Evolutionary conservation across 2,329 filamentous ascomycete species (phyloP), one percentile per base, ranked within the genome.

Genomic region (Cordyceps cicadae): DNA sequence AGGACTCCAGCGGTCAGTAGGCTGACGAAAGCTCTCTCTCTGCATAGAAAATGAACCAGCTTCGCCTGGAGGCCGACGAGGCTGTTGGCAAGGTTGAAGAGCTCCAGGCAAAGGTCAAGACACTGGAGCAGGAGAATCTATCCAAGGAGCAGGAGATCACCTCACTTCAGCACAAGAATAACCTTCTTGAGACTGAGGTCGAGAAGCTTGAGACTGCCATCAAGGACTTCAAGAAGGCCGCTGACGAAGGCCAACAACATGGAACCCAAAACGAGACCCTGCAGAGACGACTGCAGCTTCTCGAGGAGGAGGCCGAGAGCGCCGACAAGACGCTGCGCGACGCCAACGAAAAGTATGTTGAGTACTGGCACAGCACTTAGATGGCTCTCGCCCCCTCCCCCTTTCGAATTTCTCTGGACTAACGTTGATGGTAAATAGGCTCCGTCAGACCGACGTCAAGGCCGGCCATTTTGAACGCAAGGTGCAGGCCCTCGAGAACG

Each of bases 401-500:
- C 24, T 19, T 9, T 14, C 7, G 7, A 29, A 8, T 43, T 39
- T 15, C 14, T 29, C 7, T 48, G 14, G 46, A 48, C 61, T 59
- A 56, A 56, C 54, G 63, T 66, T 6, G 57, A 60, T 64, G 50
- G 61, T 62, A 66, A 48, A 3, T 69, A 99, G 94, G 81, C 90
- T 97, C 73, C 92, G 94, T 76, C 92, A 96, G 81, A 97, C 94
- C 79, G 94, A 99, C 76, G 92, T 97, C 80, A 97, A 97, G 84
- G 92, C 93, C 72, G 94, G 93, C 71, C 93, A 99, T 82, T 97
- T 93, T 79, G 94, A 99, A 82, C 94, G 94, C 79, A 97, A 97
- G 84, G 94, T 97, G 69, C 91, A 97, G 78, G 93, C 94, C 70
- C 87, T 97, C 72, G 94, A 99, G 81, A 82, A 85, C 72, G 86